Evolutionary conservation across 768 basidiomycete genomes (phyloP), one percentile per base, ranked within the genome.

Genomic region (Kondoa malvinella): DNA sequence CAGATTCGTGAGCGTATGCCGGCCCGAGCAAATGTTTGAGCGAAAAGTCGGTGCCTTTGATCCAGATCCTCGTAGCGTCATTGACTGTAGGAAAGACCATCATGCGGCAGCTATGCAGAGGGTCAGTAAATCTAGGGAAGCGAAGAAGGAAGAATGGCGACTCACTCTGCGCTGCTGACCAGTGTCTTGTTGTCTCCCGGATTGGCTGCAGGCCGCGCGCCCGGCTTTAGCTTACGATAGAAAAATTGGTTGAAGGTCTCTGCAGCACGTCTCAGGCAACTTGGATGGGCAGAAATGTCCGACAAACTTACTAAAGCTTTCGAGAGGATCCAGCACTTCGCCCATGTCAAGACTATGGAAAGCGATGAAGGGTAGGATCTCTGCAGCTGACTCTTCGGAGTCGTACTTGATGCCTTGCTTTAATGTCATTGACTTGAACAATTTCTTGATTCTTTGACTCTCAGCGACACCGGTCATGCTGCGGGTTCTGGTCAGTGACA

Each of bases 391-490:
- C 66, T 86, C 85, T 0, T 88, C 87, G 4, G 85, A 82, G 74
- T 97, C 89, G 76, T 89, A 96, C 77, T 97, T 96, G 75, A 84
- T 71, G 0, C 94, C 94, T 77, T 96, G 92, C 79, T 96, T 96
- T 77, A 92, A 83, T 1, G 90, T 89, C 64, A 96, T 75, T 0
- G 88, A 89, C 77, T 88, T 91, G 72, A 97, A 82, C 4, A 97
- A 80, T n/a, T 83, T 81, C 1, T 86, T 85, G 56, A 87, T 87
- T 88, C 72, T n/a, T 69, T 40, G 62, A 27, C 33, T 58, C 33
- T 65, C 58, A 26, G 40, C 40, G 34, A 60, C 32, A 57, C 67
- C 34, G 14, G 50, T 62, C 3, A 66, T 66, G 65, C 58, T 29
- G 64, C 16, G 16, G 88, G 90, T 89, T 79, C 88, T 79, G 16